Conservation (phyloP, 2,329 filamentous ascomycete genomes). For the Ampelomyces quisqualis region DNA sequence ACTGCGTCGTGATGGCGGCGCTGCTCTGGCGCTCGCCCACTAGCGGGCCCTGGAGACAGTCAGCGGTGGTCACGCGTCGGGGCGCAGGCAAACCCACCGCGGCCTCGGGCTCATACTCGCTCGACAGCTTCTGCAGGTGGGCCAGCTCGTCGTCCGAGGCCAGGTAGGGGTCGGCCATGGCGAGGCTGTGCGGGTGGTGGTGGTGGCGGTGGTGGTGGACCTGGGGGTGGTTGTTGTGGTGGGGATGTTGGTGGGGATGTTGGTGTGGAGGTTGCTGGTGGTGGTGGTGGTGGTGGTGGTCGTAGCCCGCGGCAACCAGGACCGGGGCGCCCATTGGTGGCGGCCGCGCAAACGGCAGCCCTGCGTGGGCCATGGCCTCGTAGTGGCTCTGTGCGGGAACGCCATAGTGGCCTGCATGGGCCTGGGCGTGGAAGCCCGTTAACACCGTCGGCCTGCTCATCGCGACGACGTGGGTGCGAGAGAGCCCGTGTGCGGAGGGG, state of each 20-base stretch:
- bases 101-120: constrained; percentile 59
- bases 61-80: constrained; percentile 9
- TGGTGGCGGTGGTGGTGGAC: constrained; percentile 35
- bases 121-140: constrained; percentile 62
- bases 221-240: constrained; percentile 38
- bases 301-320: constrained; percentile 38
- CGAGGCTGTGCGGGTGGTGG: constrained; percentile 25
- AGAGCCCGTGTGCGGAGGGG: constrained; percentile 5
- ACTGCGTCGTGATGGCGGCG: constrained; percentile 76
- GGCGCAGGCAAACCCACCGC: constrained; percentile 48
- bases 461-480: neutral
- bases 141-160: constrained; percentile 58
- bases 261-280: constrained; percentile 39
- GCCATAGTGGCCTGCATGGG: constrained; percentile 23
- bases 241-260: constrained; percentile 37
- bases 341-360: constrained; percentile 43
- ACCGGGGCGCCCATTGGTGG: constrained; percentile 46
- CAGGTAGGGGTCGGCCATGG: constrained; percentile 45
- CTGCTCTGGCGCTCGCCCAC: constrained; percentile 78
- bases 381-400: constrained; percentile 28
- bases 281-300: constrained; percentile 36
- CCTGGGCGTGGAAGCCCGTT: constrained; percentile 27
- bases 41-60: constrained; percentile 67
- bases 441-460: constrained; percentile 39
- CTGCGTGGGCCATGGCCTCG: constrained; percentile 25